These are phyloP conservation scores for Penicillium steckii DNA, from an alignment of 495 filamentous ascomycete genomes.

Conservation along the genomic window DNA sequence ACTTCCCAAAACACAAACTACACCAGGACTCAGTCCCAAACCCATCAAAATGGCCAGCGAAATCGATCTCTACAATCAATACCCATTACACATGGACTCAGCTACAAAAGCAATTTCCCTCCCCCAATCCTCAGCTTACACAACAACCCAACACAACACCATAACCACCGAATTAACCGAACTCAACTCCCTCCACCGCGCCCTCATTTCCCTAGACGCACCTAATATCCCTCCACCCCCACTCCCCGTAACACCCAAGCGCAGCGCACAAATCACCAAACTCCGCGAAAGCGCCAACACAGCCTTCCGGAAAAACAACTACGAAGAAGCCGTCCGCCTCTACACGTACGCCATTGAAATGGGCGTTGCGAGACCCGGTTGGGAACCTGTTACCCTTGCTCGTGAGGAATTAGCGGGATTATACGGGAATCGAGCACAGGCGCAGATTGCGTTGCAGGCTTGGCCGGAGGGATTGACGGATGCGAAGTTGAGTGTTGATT, in stretches of 20 bases:
- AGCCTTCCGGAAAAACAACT: slow-evolving; percentile 71
- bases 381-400: slow-evolving; percentile 81
- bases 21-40: slow-evolving; percentile 8
- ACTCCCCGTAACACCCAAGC: slow-evolving; percentile 80
- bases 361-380: slow-evolving; percentile 75
- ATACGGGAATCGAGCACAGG: slow-evolving; percentile 87
- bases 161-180: slow-evolving; percentile 64
- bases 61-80: slow-evolving; percentile 75
- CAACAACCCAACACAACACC: slow-evolving; percentile 35
- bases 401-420: slow-evolving; percentile 78
- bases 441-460: slow-evolving; percentile 71
- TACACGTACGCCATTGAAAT: slow-evolving; percentile 86
- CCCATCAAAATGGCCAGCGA: slow-evolving; percentile 31
- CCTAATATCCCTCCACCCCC: slow-evolving; percentile 70
- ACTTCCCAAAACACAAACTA: not conserved
- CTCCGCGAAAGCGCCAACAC: slow-evolving; percentile 85
- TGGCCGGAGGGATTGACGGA: slow-evolving; percentile 85
- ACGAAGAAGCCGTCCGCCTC: slow-evolving; percentile 72
- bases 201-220: slow-evolving; percentile 56
- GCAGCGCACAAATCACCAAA: slow-evolving; percentile 79
- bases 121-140: slow-evolving; percentile 29
- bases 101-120: slow-evolving; percentile 74
- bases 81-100: slow-evolving; percentile 79
- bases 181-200: slow-evolving; percentile 73
- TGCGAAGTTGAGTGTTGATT: slow-evolving; percentile 85